Percentiles rank a stretch among this genome's conserved stretches.
Evolutionary conservation across 2,329 filamentous ascomycete genomes (phyloP).

Genomic region (Penicillium sp.): DNA sequence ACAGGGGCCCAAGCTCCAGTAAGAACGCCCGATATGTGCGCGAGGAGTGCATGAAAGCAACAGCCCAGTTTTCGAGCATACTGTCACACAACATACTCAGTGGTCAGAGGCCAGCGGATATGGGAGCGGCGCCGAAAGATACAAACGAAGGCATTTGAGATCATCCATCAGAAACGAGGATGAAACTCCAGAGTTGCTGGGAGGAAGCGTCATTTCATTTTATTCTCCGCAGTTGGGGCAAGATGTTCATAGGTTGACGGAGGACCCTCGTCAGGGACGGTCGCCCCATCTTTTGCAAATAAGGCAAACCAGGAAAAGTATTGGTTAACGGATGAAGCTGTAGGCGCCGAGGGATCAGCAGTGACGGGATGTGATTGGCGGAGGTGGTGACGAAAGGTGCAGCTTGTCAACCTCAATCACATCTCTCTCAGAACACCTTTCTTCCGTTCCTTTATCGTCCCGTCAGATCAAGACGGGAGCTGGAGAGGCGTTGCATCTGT

Average conservation of each 20-base stretch:
- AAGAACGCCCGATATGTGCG: constrained; percentile 11
- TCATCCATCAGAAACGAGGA: constrained; percentile 1
- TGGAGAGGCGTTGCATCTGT: neutral
- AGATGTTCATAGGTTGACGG: neutral
- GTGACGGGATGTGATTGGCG: constrained; percentile 21
- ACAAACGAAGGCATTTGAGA: constrained; percentile 1
- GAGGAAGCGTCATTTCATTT: neutral
- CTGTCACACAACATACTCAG: constrained; percentile 21
- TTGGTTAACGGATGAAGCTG: constrained; percentile 17
- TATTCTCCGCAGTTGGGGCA: constrained; percentile 3
- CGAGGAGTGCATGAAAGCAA: constrained; percentile 16
- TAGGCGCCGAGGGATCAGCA: constrained; percentile 24
- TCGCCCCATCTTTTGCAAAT: neutral
- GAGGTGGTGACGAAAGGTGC: constrained; percentile 25
- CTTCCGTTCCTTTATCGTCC: neutral
- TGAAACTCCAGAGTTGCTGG: constrained; percentile 10
- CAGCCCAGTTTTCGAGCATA: constrained; percentile 10
- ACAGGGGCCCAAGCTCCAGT: constrained; percentile 14
- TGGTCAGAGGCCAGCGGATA: neutral
- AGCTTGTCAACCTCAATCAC: constrained; percentile 26
- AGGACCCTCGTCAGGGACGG: neutral
- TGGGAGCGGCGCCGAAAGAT: neutral
- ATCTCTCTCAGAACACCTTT: constrained; percentile 15
- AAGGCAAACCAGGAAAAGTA: neutral
- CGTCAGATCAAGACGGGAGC: neutral